phyloP scores from a whole-genome alignment of 2,329 filamentous ascomycete genomes.

The Aureobasidium sp. region DNA sequence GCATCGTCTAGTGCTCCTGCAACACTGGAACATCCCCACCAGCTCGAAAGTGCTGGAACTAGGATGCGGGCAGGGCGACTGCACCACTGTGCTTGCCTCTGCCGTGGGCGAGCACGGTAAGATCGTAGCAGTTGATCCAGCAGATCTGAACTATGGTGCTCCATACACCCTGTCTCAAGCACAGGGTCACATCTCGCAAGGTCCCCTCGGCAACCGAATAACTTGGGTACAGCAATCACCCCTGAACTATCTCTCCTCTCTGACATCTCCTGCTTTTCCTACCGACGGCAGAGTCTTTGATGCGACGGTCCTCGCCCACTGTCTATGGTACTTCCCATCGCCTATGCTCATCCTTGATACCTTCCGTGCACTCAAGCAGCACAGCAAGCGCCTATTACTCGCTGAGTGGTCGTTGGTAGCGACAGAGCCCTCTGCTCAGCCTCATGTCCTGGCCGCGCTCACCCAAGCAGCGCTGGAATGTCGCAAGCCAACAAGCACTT shows the following conservation, averaged over 20 bases:
- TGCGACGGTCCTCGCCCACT: constrained; percentile 42
- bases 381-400: constrained; percentile 31
- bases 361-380: constrained; percentile 28
- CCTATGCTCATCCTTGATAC: constrained; percentile 28
- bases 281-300: constrained; percentile 27
- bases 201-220: constrained; percentile 35
- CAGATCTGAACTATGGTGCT: constrained; percentile 39
- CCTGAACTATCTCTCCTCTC: constrained; percentile 27
- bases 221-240: constrained; percentile 35
- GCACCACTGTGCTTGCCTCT: constrained; percentile 45
- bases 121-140: constrained; percentile 48
- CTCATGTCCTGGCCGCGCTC: constrained; percentile 47
- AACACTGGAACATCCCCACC: neutral
- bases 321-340: constrained; percentile 46
- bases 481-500: constrained; percentile 25
- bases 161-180: constrained; percentile 43
- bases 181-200: constrained; percentile 36
- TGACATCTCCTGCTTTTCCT: neutral
- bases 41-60: constrained; percentile 38
- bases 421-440: constrained; percentile 29
- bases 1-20: neutral
- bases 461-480: constrained; percentile 31
- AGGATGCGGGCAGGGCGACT: constrained; percentile 53
- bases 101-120: constrained; percentile 36
- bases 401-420: constrained; percentile 41